Evolutionary conservation across 495 filamentous ascomycete species (phyloP), one percentile per base, ranked within the genome.

Genomic region (Penicillium cosmopolitanum): DNA sequence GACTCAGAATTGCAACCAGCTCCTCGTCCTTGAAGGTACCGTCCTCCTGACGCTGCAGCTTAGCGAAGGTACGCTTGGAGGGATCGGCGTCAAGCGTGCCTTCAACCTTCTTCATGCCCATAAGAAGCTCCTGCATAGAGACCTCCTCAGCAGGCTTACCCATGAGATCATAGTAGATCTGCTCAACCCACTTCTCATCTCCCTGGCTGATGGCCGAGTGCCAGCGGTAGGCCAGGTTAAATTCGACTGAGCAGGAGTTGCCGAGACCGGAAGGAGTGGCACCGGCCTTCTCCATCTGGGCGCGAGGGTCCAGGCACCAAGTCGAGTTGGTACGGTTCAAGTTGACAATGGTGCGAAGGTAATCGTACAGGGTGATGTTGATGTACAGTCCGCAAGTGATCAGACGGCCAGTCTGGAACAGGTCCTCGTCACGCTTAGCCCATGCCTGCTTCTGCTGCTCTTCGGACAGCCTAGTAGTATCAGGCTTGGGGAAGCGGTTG

Each of bases 271-370:
- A 75, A 19, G 83, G 82, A 28, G 89, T 88, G 28, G 82, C 78
- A 50, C 83, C 82, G 55, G 80, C 77, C 55, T 73, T 70, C 57
- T 77, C 71, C 72, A 77, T 78, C 62, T 77, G 73, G 15, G 75
- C 76, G 48, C 78, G 71, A 43, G 78, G 78, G 55, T 80, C 78
- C 50, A 96, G 78, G 21, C 87, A 91, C 90, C 91, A 96, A 4
- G 85, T 89, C 12, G 87, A 88, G 65, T 88, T 85, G 51, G 82
- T 84, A 40, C 89, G 82, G 74, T 94, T 94, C 56, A 93, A 71
- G 68, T 93, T 93, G 72, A 95, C 80, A 62, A 96, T 93, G 18
- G 89, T 92, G 25, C 91, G 86, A 38, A 96, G 82, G 68, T 96
- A 96, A 66, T 96, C 91, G 57, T 89, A 82, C 34, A 95, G 76